Evolutionary conservation across 179 eudicot species (phyloP), one percentile per base, ranked within the genome.

Genomic region (Drosera spatulata): DNA sequence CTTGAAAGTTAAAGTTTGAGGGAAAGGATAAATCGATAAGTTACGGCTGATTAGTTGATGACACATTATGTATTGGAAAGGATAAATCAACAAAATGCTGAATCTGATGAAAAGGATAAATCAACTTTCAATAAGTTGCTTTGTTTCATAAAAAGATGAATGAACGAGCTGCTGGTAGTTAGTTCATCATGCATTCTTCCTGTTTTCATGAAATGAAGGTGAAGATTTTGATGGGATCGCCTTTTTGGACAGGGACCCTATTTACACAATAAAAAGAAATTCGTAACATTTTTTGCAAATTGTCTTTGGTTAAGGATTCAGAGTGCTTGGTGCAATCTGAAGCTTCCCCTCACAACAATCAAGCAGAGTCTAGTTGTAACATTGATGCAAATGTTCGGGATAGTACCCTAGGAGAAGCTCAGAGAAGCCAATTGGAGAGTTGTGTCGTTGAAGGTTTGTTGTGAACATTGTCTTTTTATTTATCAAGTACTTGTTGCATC

Each of bases 281-380:
- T 64, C 88, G 52, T 87, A 87, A 66, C 89, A 85, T 22, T 75
- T 75, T 87, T 60, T 91, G 97, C 81, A 91, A 87, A 70, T 70
- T 91, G 47, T 87, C 97, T 2, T 55, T 87, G 62, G 81, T 87
- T 48, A 82, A 75, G 69, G 79, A 67, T 46, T 77, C 88, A 63
- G 52, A 40, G 39, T 40, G 41, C 61, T 54, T 55, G 58, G 76
- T 62, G 48, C 71, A 69, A 69, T 67, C 65, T 63, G 72, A 69
- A 75, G 49, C 47, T 8, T 49, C 41, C 49, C 50, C 54, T 46
- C 72, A 64, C 55, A 65, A 70, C 47, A 61, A 67, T 54, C 75
- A 67, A 49, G 58, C 37, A 5, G 69, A 62, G 65, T 61, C 39
- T 65, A 11, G 41, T 41, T 75, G 66, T 65, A 57, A 64, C 62